Evolutionary conservation across 1,284 basidiomycete genomes (phyloP).

Genomic region (Cutaneotrichosporon dermatis): DNA sequence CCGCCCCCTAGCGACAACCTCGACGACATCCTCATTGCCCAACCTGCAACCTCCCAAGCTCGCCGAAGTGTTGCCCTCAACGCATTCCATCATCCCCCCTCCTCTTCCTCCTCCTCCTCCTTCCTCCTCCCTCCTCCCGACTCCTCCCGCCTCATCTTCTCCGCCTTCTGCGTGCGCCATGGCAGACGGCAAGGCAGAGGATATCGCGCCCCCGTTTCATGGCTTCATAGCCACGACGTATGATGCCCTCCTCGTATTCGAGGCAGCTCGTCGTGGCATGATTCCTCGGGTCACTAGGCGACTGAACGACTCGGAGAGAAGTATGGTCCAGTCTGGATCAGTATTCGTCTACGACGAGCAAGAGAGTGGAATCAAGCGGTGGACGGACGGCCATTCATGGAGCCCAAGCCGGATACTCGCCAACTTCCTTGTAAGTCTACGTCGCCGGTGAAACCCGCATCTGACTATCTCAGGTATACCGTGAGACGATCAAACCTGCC

Average conservation of each 20-base stretch:
- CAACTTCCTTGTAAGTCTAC: slow-evolving; percentile 76
- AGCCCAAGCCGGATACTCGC: slow-evolving; percentile 62
- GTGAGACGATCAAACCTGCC: slow-evolving; percentile 75
- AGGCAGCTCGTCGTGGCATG: slow-evolving; percentile 81
- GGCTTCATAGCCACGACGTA: slow-evolving; percentile 93
- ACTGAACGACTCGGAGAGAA: slow-evolving; percentile 84
- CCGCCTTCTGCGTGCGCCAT: slow-evolving; percentile 2
- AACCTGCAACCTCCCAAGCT: not conserved
- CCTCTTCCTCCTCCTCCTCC: slow-evolving; percentile 1
- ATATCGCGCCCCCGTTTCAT: slow-evolving; percentile 65
- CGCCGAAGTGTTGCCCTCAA: slow-evolving; percentile 1
- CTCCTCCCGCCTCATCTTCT: slow-evolving; percentile 2
- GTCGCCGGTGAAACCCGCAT: too few relatives aligned
- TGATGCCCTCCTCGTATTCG: slow-evolving; percentile 91
- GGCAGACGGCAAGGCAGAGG: slow-evolving; percentile 21
- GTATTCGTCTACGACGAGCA: slow-evolving; percentile 98
- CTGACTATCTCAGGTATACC: too few relatives aligned
- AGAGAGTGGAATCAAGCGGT: slow-evolving; percentile 95
- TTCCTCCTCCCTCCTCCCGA: slow-evolving; percentile 1
- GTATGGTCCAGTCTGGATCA: slow-evolving; percentile 87
- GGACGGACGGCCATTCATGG: slow-evolving; percentile 98
- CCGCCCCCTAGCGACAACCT: not conserved
- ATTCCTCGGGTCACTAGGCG: slow-evolving; percentile 91
- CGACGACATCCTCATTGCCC: not conserved
- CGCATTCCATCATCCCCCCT: not conserved